Base-by-base conservation (phyloP, 306 rosid species). In the Biancaea sappan region DNA sequence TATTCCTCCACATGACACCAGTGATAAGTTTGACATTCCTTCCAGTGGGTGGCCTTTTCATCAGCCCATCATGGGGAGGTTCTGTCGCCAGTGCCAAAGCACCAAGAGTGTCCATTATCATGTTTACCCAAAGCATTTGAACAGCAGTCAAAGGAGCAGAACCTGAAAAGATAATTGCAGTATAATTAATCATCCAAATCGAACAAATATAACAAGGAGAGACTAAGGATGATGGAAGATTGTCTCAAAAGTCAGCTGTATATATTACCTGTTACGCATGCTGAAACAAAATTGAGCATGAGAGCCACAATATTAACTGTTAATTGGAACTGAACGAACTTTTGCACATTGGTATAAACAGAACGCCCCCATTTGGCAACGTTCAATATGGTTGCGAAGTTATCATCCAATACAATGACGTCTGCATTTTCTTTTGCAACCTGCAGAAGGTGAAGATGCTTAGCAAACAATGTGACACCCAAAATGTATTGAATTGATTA, bases 351-450 rank as follows among this genome's bases (percentile, higher is more conserved):
- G 68, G 92, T 76, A 68, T 92, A 92, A n/a, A 94, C 95, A 8
- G 97, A 80, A 71, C 97, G 92, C 4, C 96, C 96, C 97, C 99
- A 94, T 87, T 84, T 77, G 12, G 87, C 84, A 32, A 92, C 93
- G 34, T 80, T 94, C 77, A 92, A 91, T 59, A 94, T 94, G 56
- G 97, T 92, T 19, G 88, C 48, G 60, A 94, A 92, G 80, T 92
- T 92, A 69, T 94, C 97, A 34, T 94, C 99, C 95, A 94, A 63
- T 62, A 90, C 88, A 47, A 94, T 90, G 35, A 94, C 96, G 77
- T 94, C 97, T 0, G 96, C 96, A 62, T 87, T 92, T 83, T 94
- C 97, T 88, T 92, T 94, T n/a, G 99, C 99, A 64, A 94, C 99
- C 96, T 94, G 84, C 31, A 48, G n/a, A 22, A 57, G 48, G 76